Evolutionary conservation across 306 rosid genomes (phyloP), one percentile per base, ranked within the genome.

Genomic region (Fragaria nilgerrensis): DNA sequence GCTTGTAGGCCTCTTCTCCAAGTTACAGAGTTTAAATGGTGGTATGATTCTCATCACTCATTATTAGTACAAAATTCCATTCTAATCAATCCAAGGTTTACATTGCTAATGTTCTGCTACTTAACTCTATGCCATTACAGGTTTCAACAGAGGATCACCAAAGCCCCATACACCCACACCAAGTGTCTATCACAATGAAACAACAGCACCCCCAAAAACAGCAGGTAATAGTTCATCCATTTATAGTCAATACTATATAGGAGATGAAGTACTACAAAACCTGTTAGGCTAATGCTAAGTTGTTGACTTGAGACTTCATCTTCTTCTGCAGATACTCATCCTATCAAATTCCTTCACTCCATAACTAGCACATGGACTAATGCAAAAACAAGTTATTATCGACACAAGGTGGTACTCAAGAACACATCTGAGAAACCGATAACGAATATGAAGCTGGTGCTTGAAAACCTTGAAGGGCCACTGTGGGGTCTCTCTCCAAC

Each of bases 401-500:
- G 91, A 20, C 98, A 94, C 93, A 88, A 66, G 82, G 97, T 94
- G 68, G 53, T 83, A 62, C 80, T 94, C 39, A 91, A 88, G 88
- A 94, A 91, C 85, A 85, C 81, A 62, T 94, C 94, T 23, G 36
- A 59, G 80, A 90, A 88, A 86, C 88, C 89, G 61, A 81, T 94
- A 20, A 79, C 86, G 14, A 80, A 83, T 50, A 84, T 94, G 14
- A 89, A 85, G 81, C 72, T 94, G 71, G 79, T 32, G 77, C 65
- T 94, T 36, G 81, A 78, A 15, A 81, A 91, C 37, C 97, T 94
- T 17, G 53, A 90, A 45, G 98, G 98, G 2, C 69, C 94, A 0
- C 9, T 91, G 2, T 94, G 97, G 97, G 98, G 97, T 45, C 87
- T 91, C n/a, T 81, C 89, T 84, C 84, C 90, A 64, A 86, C 91